Percentiles rank a stretch among this genome's conserved stretches.
These are phyloP conservation scores for Colletotrichum tabaci DNA, from an alignment of 2,329 filamentous ascomycete genomes.

Conservation along the genomic window DNA sequence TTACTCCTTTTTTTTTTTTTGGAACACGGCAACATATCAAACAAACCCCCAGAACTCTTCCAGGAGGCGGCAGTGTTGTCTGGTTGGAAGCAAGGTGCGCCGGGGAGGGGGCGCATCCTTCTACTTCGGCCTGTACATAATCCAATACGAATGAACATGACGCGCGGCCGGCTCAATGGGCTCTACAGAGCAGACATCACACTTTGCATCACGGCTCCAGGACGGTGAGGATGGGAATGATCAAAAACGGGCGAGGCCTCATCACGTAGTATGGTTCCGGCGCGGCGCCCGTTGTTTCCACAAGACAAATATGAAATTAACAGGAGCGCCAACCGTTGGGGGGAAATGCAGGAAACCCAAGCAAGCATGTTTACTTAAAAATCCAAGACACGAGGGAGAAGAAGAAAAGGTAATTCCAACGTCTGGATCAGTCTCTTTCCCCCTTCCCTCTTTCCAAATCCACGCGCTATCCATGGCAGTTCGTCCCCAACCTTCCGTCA, in stretches of 20 bases:
- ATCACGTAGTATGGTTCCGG: neutral
- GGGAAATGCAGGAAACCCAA: neutral
- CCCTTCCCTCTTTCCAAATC: neutral
- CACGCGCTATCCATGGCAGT: neutral
- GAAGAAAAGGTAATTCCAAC: neutral
- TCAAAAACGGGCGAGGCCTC: constrained; percentile 7
- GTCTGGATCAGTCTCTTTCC: neutral
- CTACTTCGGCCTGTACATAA: neutral
- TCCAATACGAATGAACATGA: neutral
- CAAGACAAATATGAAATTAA: neutral
- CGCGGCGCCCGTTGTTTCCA: neutral
- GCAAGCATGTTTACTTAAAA: neutral
- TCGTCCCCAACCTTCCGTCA: neutral
- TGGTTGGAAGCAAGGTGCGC: too few relatives aligned
- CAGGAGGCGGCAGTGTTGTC: neutral
- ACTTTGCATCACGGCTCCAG: neutral
- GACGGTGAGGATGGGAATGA: neutral
- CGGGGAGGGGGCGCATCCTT: neutral
- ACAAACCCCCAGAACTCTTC: neutral
- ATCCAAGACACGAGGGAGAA: neutral
- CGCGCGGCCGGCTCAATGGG: neutral
- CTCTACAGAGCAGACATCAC: neutral
- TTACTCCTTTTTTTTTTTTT: neutral
- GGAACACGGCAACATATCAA: constrained; percentile 18
- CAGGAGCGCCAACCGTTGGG: neutral